Conservation (phyloP, 768 basidiomycete genomes). For the Pisolithus microcarpus region DNA sequence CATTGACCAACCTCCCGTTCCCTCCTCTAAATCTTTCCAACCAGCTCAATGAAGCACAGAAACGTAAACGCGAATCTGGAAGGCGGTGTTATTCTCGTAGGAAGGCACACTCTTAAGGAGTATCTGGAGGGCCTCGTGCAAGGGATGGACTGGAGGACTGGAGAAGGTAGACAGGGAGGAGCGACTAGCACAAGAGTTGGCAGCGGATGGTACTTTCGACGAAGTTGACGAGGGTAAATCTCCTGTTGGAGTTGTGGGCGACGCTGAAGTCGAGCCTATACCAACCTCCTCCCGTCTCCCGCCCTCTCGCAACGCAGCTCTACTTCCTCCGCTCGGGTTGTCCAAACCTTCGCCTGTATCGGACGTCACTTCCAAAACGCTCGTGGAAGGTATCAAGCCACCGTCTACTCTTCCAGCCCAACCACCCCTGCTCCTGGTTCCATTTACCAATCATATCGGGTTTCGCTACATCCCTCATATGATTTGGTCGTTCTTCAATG, state of each 20-base stretch:
- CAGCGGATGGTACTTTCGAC: conserved; percentile 73
- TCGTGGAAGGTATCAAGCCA: conserved; percentile 35
- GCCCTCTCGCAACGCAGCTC: conserved; percentile 25
- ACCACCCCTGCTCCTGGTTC: conserved; percentile 74
- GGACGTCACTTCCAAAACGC: conserved; percentile 15
- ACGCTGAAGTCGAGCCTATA: conserved; percentile 32
- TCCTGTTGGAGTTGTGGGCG: conserved; percentile 18
- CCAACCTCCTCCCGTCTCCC: conserved; percentile 35
- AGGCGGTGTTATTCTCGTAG: conserved; percentile 83
- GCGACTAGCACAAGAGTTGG: conserved; percentile 54
- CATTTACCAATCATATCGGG: conserved; percentile 71
- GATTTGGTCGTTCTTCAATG: conserved; percentile 91
- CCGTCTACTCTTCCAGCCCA: conserved; percentile 58
- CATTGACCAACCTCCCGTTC: conserved; percentile 44
- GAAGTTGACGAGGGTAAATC: conserved; percentile 41
- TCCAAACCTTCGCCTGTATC: conserved; percentile 16
- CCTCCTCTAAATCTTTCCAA: conserved; percentile 44
- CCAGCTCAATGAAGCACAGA: conserved; percentile 44
- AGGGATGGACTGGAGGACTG: conserved; percentile 76
- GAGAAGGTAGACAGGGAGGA: conserved; percentile 68
- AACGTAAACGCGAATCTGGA: conserved; percentile 54
- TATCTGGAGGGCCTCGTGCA: conserved; percentile 80
- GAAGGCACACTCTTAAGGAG: conserved; percentile 90
- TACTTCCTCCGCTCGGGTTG: conserved; percentile 28
- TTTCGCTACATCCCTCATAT: conserved; percentile 80